Conservation (phyloP, 1,284 basidiomycete genomes). For the Moesziomyces globuligerus region DNA sequence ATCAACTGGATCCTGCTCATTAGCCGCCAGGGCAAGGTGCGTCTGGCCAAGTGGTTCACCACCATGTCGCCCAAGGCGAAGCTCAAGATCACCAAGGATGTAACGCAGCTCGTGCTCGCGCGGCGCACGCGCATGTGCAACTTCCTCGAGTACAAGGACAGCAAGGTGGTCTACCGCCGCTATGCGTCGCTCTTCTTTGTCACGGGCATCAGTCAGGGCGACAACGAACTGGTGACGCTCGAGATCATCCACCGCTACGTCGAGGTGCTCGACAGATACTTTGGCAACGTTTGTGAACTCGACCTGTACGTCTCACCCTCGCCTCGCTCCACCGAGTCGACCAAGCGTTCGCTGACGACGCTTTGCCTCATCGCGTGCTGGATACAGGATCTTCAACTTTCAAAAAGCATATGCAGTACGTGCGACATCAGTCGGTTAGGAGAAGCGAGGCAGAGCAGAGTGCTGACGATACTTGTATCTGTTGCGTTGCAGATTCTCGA, state of each 20-base stretch:
- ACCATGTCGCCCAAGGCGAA: slow-evolving; percentile 94
- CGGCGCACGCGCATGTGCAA: slow-evolving; percentile 98
- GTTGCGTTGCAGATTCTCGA: slow-evolving; percentile 73
- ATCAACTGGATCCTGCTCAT: slow-evolving; percentile 83
- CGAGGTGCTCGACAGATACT: slow-evolving; percentile 97
- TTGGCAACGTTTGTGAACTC: slow-evolving; percentile 79
- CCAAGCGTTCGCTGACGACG: neutral
- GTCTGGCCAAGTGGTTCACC: slow-evolving; percentile 98
- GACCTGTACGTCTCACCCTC: slow-evolving; percentile 60
- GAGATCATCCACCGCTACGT: slow-evolving; percentile 99
- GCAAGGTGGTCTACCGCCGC: slow-evolving; percentile 87
- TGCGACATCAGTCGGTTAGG: too few species aligned
- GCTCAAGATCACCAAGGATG: slow-evolving; percentile 98
- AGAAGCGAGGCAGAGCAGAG: too few species aligned
- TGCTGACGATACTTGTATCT: too few species aligned
- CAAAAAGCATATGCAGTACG: slow-evolving; percentile 65
- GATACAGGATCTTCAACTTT: slow-evolving; percentile 65
- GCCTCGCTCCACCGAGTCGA: too few species aligned
- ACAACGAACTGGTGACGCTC: slow-evolving; percentile 91
- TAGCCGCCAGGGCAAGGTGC: slow-evolving; percentile 96
- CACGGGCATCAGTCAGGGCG: slow-evolving; percentile 84
- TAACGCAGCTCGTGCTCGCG: slow-evolving; percentile 96
- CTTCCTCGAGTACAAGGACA: slow-evolving; percentile 92
- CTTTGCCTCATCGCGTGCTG: neutral
- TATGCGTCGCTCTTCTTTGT: slow-evolving; percentile 99